Conservation (phyloP, 192 early-diverging fungal genomes). For the Dissophora ornata region DNA sequence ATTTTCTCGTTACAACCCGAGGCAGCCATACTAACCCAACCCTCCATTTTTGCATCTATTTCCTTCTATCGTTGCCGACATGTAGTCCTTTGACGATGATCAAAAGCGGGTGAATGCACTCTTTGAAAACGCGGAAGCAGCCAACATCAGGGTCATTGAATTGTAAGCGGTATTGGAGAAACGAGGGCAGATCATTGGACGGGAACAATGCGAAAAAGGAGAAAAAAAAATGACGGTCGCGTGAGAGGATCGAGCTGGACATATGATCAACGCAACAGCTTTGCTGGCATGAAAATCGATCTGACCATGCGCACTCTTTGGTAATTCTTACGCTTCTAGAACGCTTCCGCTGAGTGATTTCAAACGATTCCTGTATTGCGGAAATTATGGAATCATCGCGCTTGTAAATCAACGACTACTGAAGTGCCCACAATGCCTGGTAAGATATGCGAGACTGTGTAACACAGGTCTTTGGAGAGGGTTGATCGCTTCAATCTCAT, state of each 20-base stretch:
- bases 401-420: constrained; percentile 79
- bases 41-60: neutral
- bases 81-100: constrained; percentile 74
- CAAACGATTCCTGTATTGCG: constrained; percentile 82
- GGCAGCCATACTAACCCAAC: neutral
- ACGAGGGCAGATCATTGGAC: neutral
- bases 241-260: neutral
- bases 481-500: too few species aligned
- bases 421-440: constrained; percentile 73
- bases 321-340: constrained; percentile 22
- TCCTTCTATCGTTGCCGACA: neutral
- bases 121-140: constrained; percentile 78
- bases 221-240: constrained; percentile 5
- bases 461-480: too few species aligned
- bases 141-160: constrained; percentile 78
- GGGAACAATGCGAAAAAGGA: neutral
- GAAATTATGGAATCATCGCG: constrained; percentile 79
- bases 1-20: too few species aligned
- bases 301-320: neutral
- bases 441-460: constrained; percentile 16
- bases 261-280: too few species aligned
- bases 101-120: constrained; percentile 76
- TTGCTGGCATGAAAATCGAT: neutral
- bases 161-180: constrained; percentile 52
- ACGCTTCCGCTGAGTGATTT: constrained; percentile 84